Evolutionary conservation across 129 eudicot genomes (phyloP), one percentile per base, ranked within the genome.

Genomic region (Flaveria robusta): DNA sequence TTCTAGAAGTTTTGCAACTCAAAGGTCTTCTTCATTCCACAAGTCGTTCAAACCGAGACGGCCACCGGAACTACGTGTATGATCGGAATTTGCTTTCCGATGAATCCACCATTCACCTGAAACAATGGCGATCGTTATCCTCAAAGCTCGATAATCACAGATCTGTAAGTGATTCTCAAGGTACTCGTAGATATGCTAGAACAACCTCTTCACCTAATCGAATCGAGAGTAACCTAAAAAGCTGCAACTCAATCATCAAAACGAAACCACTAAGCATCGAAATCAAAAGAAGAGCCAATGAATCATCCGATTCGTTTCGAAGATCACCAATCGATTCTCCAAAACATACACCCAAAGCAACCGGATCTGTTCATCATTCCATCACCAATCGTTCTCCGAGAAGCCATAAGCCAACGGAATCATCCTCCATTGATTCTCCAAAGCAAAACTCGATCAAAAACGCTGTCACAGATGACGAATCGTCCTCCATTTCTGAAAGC

Each of bases 1-100:
- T 95, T 68, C 94, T 95, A 5, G 97, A 95, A 63, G 97, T 94
- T 24, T 27, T 91, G 76, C 99, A 95, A 50, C 87, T 91, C 63
- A 95, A 95, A 89, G 97, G 97, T 10, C 96, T 95, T 19, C 55
- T 95, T 1, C 96, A 87, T 81, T 88, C 97, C 2, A 76, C 79
- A 0, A 76, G 67, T 68, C 74, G 79, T 15, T 39, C 74, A 20
- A 81, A 78, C 51, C 75, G 72, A 41, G 26, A 70, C 41, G 26
- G 67, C 31, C 81, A 85, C 18, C 81, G 86, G 43, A 94, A 89
- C 63, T 73, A 87, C 59, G 85, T 89, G 15, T 75, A 82, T 39
- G 88, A 85, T 39, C 81, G 80, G 55, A 81, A 68, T 74, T 59
- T 81, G 15, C 68, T 70, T 16, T 79, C 79, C 22, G 88, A 84